A percentile compares a stretch with the other conserved stretches of the same genome.
Evolutionary conservation across 495 filamentous ascomycete species (phyloP).

Genomic region (Xylaria palmicola): DNA sequence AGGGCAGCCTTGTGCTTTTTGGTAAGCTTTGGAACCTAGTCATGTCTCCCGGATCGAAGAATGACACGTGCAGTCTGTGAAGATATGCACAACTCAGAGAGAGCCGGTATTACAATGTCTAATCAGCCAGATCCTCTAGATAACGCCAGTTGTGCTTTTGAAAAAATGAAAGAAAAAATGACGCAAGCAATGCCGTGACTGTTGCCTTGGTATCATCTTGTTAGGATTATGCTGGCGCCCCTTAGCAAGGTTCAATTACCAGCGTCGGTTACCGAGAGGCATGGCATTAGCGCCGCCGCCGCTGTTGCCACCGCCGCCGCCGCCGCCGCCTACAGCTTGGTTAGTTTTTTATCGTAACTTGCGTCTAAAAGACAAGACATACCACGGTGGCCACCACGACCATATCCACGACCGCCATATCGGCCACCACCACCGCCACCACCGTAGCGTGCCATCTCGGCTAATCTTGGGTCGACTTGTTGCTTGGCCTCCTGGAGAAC

Average conservation of each 20-base stretch:
- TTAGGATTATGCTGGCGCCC: not conserved
- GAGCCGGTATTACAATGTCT: conserved; percentile 27
- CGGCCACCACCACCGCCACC: conserved; percentile 79
- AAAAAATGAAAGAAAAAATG: conserved; percentile 13
- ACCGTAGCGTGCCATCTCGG: conserved; percentile 92
- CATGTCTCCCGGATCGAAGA: conserved; percentile 15
- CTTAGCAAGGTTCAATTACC: conserved; percentile 33
- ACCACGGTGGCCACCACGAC: conserved; percentile 67
- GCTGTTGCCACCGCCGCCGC: conserved; percentile 18
- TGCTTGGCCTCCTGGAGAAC: conserved; percentile 97
- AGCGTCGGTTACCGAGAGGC: conserved; percentile 48
- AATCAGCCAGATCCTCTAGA: conserved; percentile 33
- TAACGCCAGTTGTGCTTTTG: conserved; percentile 35
- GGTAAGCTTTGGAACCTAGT: not conserved
- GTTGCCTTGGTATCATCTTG: not conserved
- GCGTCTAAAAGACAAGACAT: conserved; percentile 9
- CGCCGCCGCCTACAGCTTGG: conserved; percentile 17
- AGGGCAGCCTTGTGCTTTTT: not conserved
- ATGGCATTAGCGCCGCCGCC: conserved; percentile 44
- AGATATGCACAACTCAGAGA: conserved; percentile 18
- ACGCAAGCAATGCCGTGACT: conserved; percentile 12
- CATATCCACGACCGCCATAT: conserved; percentile 56
- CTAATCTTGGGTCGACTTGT: conserved; percentile 92
- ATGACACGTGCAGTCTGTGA: conserved; percentile 16
- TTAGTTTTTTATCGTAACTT: conserved; percentile 11